Evolutionary conservation across 768 basidiomycete genomes (phyloP).

Genomic region (Boletellus ananiceps): DNA sequence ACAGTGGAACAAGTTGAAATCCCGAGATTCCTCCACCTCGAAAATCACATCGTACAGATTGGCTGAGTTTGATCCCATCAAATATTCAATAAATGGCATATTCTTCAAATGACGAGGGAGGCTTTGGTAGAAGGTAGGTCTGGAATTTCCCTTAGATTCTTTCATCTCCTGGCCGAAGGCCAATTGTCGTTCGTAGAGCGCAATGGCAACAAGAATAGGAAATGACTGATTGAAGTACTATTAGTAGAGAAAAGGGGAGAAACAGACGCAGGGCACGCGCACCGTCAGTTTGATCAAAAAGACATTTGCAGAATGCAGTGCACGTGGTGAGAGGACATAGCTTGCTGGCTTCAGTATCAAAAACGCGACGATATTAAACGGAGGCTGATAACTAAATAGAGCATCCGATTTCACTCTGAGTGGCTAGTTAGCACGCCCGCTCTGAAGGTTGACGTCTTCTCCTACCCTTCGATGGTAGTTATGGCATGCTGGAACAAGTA

Average conservation of each 20-base stretch:
- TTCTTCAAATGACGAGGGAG: constrained; percentile 69
- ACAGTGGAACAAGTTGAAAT: constrained; percentile 46
- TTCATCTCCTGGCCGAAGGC: constrained; percentile 46
- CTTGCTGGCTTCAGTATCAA: constrained; percentile 74
- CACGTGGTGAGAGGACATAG: constrained; percentile 68
- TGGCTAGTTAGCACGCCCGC: constrained; percentile 3
- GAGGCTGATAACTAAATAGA: constrained; percentile 88
- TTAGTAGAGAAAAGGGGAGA: not conserved
- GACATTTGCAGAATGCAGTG: constrained; percentile 80
- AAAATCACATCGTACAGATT: constrained; percentile 79
- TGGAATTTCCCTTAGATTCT: constrained; percentile 48
- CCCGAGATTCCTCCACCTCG: constrained; percentile 52
- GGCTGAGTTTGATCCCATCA: constrained; percentile 65
- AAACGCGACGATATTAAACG: constrained; percentile 83
- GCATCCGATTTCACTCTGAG: constrained; percentile 82
- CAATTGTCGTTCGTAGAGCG: constrained; percentile 73
- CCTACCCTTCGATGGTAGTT: constrained; percentile 80
- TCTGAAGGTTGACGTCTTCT: not conserved
- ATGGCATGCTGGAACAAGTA: constrained; percentile 87
- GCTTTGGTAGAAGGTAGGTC: constrained; percentile 54
- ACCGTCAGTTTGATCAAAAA: constrained; percentile 81
- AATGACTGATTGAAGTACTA: constrained; percentile 45
- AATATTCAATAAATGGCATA: constrained; percentile 68
- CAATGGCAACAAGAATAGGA: constrained; percentile 72
- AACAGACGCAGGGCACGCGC: constrained; percentile 15